Percentiles rank a stretch among this genome's conserved stretches.
phyloP scores from a whole-genome alignment of 306 rosid genomes.

The Aeschynomene evenia region DNA sequence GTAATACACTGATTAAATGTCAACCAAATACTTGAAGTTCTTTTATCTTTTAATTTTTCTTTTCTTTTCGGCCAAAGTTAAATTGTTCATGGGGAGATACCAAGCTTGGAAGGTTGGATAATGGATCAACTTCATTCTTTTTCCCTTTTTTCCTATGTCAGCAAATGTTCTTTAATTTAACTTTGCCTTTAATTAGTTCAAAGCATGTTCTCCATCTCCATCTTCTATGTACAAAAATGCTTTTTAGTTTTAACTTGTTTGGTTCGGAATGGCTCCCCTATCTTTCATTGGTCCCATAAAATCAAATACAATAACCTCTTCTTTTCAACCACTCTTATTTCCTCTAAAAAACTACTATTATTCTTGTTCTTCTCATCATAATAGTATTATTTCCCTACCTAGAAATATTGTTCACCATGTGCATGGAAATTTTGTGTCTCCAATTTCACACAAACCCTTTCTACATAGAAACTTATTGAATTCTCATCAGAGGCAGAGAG shows the following conservation, averaged over 20 bases:
- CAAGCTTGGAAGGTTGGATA: constrained; percentile 35
- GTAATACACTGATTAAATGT: no score
- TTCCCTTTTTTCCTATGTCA: constrained; percentile 25
- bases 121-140: constrained; percentile 31
- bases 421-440: constrained; percentile 7
- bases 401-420: constrained; percentile 32
- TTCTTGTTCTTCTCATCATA: background rate
- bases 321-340: constrained; percentile 23
- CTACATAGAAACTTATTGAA: constrained; percentile 24
- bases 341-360: constrained; percentile 5
- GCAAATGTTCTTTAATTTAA: constrained; percentile 27
- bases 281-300: constrained; percentile 30
- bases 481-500: constrained; percentile 22
- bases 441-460: constrained; percentile 25
- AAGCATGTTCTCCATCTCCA: background rate
- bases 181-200: constrained; percentile 15
- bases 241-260: constrained; percentile 3
- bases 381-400: background rate
- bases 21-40: no score
- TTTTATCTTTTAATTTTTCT: no score
- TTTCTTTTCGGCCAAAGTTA: background rate
- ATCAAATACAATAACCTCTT: constrained; percentile 18
- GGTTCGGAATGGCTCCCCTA: constrained; percentile 37
- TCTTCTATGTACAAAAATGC: background rate
- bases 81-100: constrained; percentile 27